These are phyloP conservation scores for Penicillium paneum DNA, from an alignment of 2,329 filamentous ascomycete species.

Conservation along the genomic window DNA sequence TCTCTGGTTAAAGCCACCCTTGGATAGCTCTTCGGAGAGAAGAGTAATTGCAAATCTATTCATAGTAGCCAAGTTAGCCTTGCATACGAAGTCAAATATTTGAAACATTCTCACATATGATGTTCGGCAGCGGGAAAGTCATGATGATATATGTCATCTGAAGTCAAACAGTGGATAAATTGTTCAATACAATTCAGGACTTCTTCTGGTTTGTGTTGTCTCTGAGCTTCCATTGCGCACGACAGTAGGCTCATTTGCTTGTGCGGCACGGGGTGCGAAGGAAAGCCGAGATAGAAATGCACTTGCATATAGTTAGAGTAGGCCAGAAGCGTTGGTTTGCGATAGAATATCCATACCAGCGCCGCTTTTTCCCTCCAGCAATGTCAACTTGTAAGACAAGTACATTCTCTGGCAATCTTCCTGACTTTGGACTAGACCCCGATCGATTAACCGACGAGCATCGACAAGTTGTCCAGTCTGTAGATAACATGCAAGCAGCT, in stretches of 20 bases:
- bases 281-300: background rate
- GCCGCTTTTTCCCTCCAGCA: background rate
- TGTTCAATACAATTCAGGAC: constrained; percentile 33
- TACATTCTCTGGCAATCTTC: constrained; percentile 1
- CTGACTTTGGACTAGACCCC: background rate
- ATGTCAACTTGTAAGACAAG: background rate
- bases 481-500: constrained; percentile 68
- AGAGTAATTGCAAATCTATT: constrained; percentile 2
- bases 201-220: constrained; percentile 59
- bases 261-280: background rate
- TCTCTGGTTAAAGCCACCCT: background rate
- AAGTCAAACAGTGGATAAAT: background rate
- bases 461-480: constrained; percentile 14
- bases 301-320: background rate
- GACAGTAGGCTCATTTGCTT: constrained; percentile 58
- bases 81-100: background rate
- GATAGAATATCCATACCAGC: background rate
- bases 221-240: constrained; percentile 73
- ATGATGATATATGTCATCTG: background rate
- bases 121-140: background rate
- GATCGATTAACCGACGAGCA: background rate
- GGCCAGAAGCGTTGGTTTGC: background rate
- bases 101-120: background rate
- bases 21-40: background rate
- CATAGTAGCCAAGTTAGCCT: background rate